These are phyloP conservation scores for Fistulina hepatica DNA, from an alignment of 1,284 basidiomycete genomes.

Conservation along the genomic window DNA sequence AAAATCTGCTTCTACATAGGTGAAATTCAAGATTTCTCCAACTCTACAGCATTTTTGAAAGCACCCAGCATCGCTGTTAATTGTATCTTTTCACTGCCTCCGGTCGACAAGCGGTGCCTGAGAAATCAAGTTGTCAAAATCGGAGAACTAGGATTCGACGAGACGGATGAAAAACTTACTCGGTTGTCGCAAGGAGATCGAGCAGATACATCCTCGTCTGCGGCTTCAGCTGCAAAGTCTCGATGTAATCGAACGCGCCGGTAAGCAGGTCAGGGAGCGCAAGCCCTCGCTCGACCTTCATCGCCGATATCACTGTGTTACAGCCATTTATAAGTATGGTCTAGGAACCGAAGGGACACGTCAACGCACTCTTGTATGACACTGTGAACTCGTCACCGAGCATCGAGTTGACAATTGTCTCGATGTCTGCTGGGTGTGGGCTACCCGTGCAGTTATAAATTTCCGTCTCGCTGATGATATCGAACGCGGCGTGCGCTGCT, in stretches of 20 bases:
- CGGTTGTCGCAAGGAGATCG: constrained; percentile 82
- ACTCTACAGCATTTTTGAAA: constrained; percentile 88
- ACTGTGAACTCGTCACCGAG: constrained; percentile 94
- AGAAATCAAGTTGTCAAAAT: neutral
- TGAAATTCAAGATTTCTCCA: constrained; percentile 30
- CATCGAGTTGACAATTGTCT: constrained; percentile 91
- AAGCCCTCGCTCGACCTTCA: constrained; percentile 89
- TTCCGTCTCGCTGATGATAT: constrained; percentile 78
- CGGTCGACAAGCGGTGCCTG: constrained; percentile 87
- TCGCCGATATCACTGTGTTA: constrained; percentile 63
- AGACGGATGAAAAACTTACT: too few species aligned
- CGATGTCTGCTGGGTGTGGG: constrained; percentile 91
- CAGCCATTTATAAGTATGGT: neutral
- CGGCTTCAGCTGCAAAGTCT: constrained; percentile 77
- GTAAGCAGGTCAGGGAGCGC: constrained; percentile 93
- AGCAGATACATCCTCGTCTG: constrained; percentile 85
- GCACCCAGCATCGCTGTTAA: constrained; percentile 85
- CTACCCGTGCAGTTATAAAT: constrained; percentile 97
- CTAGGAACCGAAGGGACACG: constrained; percentile 2
- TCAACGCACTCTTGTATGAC: constrained; percentile 66
- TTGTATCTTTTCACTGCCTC: constrained; percentile 92
- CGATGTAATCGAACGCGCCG: constrained; percentile 86
- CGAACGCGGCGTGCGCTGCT: constrained; percentile 96
- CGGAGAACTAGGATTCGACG: neutral
- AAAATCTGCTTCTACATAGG: too few species aligned